Percentiles rank a stretch among this genome's conserved stretches.
Evolutionary conservation across 257 asterid species (phyloP).

Genomic region (Solanum infundibuliforme): DNA sequence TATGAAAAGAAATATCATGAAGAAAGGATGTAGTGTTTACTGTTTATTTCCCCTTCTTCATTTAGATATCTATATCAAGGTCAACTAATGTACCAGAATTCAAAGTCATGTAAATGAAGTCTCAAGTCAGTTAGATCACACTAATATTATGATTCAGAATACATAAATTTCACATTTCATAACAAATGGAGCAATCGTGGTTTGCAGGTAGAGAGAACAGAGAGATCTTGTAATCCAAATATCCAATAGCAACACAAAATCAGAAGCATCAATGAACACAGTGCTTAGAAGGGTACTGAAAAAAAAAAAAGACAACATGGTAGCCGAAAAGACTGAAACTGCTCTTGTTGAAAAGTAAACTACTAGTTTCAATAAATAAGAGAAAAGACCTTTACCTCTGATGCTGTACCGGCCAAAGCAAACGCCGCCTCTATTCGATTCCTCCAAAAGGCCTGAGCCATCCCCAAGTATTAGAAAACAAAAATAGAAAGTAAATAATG

Average conservation of each 20-base stretch:
- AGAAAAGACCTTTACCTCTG: constrained; percentile 48
- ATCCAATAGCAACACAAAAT: neutral
- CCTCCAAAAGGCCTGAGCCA: constrained; percentile 83
- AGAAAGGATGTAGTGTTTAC: neutral
- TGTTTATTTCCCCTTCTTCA: neutral
- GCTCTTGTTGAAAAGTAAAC: neutral
- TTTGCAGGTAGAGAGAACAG: neutral
- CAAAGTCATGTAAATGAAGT: neutral
- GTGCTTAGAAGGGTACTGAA: neutral
- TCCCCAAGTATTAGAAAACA: constrained; percentile 3
- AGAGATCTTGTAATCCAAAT: neutral
- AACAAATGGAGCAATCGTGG: neutral
- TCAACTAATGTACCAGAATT: neutral
- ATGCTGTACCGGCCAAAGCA: constrained; percentile 78
- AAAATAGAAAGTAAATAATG: constrained; percentile 7
- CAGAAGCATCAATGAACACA: neutral
- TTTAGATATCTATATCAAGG: neutral
- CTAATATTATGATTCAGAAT: neutral
- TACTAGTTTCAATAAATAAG: neutral
- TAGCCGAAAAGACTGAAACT: neutral
- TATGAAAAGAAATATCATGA: neutral
- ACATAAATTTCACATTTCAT: neutral
- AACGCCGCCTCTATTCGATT: constrained; percentile 89
- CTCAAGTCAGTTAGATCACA: neutral
- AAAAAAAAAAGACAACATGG: neutral